Conservation (phyloP, 805 yeast genomes). For the Suhomyces prunicola region DNA sequence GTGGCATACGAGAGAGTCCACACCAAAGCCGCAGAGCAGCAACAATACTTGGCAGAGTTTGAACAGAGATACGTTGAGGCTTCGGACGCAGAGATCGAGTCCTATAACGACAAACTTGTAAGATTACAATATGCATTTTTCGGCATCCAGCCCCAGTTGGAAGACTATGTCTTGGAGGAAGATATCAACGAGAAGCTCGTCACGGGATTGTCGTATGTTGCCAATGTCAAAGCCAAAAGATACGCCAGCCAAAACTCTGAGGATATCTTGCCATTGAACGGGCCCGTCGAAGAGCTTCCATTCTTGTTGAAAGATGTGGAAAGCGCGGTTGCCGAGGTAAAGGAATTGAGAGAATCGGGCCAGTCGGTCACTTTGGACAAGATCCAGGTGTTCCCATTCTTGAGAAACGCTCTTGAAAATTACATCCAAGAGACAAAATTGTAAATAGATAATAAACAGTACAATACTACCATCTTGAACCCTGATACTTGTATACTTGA, state of each 20-base stretch:
- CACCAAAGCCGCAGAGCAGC: slow-evolving; percentile 42
- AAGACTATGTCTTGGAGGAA: slow-evolving; percentile 53
- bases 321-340: slow-evolving; percentile 46
- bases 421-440: slow-evolving; percentile 10
- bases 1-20: slow-evolving; percentile 62
- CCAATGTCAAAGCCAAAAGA: slow-evolving; percentile 59
- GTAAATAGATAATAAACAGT: not conserved
- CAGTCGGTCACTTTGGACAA: slow-evolving; percentile 27
- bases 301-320: slow-evolving; percentile 32
- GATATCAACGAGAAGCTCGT: slow-evolving; percentile 50
- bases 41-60: slow-evolving; percentile 55
- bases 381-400: slow-evolving; percentile 39
- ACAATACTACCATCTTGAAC: too few species aligned
- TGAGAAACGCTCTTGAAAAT: slow-evolving; percentile 28
- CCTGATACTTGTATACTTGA: too few species aligned
- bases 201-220: slow-evolving; percentile 66
- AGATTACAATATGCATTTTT: slow-evolving; percentile 80
- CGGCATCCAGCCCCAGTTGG: slow-evolving; percentile 73
- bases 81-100: slow-evolving; percentile 48
- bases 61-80: slow-evolving; percentile 52
- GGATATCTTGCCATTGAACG: slow-evolving; percentile 34
- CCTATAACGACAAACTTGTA: slow-evolving; percentile 61
- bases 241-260: slow-evolving; percentile 16
- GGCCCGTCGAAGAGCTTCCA: slow-evolving; percentile 40
- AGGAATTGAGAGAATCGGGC: slow-evolving; percentile 46